Percentiles rank a stretch among this genome's conserved stretches.
phyloP scores from a whole-genome alignment of 352 stramenopile genomes.

The Phytophthora melonis region DNA sequence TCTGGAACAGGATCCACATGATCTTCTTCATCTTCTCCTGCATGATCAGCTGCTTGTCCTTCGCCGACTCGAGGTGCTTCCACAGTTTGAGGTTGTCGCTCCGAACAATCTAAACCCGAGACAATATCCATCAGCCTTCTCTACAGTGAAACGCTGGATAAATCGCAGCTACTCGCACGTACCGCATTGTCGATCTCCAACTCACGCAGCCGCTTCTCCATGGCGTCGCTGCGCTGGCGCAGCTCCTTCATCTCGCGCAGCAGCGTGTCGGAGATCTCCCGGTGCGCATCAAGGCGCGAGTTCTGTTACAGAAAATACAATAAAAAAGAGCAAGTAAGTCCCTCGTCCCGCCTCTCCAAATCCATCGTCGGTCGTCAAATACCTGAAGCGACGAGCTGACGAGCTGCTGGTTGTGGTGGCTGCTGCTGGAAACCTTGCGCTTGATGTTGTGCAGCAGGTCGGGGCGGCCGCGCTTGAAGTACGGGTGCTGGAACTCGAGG shows the following conservation, averaged over 20 bases:
- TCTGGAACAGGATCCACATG: constrained; percentile 92
- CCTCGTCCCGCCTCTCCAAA: background rate
- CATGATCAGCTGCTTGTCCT: constrained; percentile 92
- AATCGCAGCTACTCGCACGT: constrained; percentile 2
- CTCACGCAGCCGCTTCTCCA: constrained; percentile 88
- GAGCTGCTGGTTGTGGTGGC: constrained; percentile 56
- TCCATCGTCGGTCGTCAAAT: background rate
- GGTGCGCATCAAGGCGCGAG: constrained; percentile 72
- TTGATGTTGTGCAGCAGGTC: constrained; percentile 91
- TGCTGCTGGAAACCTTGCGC: constrained; percentile 83
- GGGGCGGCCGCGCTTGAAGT: constrained; percentile 89
- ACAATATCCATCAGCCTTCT: constrained; percentile 5
- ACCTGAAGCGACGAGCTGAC: constrained; percentile 71
- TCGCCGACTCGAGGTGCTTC: constrained; percentile 86
- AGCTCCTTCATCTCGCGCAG: constrained; percentile 88
- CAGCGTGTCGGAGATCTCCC: constrained; percentile 82
- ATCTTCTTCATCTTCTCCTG: constrained; percentile 94
- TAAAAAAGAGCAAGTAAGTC: constrained; percentile 14
- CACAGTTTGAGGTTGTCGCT: constrained; percentile 91
- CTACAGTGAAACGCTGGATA: background rate
- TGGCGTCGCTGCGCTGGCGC: constrained; percentile 83
- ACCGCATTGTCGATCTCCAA: constrained; percentile 90
- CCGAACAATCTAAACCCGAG: constrained; percentile 68
- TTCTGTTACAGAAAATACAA: constrained; percentile 43
- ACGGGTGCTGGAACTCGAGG: constrained; percentile 94